phyloP scores from a whole-genome alignment of 805 yeast genomes.

The Metschnikowia vanudenii region DNA sequence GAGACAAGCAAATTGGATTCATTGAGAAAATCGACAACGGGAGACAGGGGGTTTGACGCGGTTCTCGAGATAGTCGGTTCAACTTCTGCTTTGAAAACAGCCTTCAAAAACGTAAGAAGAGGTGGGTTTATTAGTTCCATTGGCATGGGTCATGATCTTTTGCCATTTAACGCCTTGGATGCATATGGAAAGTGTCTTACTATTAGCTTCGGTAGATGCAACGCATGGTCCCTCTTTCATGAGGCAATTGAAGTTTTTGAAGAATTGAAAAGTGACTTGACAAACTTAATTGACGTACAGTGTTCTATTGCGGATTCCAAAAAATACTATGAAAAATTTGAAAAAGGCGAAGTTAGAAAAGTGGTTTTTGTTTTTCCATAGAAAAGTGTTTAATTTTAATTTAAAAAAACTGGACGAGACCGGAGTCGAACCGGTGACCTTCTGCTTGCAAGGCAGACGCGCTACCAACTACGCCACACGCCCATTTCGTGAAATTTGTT shows the following conservation, averaged over 20 bases:
- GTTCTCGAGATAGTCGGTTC: constrained; percentile 62
- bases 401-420: constrained; percentile 58
- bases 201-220: constrained; percentile 63
- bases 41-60: constrained; percentile 56
- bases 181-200: constrained; percentile 57
- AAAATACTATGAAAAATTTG: constrained; percentile 51
- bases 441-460: constrained; percentile 78
- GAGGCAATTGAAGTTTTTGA: constrained; percentile 52
- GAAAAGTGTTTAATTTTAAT: neutral
- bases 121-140: constrained; percentile 58
- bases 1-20: constrained; percentile 30
- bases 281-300: constrained; percentile 50
- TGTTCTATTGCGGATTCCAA: constrained; percentile 45
- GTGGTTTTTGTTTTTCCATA: constrained; percentile 45
- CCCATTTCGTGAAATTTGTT: no score
- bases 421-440: constrained; percentile 80
- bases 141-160: constrained; percentile 58
- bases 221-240: constrained; percentile 53
- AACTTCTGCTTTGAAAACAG: constrained; percentile 47
- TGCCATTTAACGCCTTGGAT: constrained; percentile 57
- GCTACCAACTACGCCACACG: constrained; percentile 85
- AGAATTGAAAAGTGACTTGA: constrained; percentile 41
- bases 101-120: constrained; percentile 53
- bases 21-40: constrained; percentile 36
- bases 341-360: constrained; percentile 52